These are phyloP conservation scores for Auriscalpium orientale DNA, from an alignment of 768 basidiomycete species.

Conservation along the genomic window DNA sequence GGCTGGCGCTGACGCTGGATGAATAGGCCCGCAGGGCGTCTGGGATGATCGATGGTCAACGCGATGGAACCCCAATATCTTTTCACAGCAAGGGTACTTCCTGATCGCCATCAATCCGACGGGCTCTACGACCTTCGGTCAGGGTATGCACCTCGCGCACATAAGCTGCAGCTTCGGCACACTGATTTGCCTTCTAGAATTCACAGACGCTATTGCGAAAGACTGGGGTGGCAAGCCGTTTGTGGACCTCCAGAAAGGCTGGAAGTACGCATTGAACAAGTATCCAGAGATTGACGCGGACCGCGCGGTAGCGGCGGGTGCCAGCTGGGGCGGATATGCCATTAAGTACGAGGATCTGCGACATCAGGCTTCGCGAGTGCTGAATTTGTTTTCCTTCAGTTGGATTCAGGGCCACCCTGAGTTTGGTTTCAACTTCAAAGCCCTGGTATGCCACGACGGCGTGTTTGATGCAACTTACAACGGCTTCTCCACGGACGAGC, in stretches of 20 bases:
- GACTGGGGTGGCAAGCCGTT: constrained; percentile 89
- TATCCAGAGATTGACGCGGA: constrained; percentile 59
- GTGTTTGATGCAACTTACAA: constrained; percentile 77
- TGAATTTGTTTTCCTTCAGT: constrained; percentile 30
- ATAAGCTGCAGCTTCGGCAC: background rate
- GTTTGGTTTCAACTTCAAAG: constrained; percentile 83
- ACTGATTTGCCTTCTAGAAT: constrained; percentile 34
- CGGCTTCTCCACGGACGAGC: constrained; percentile 86
- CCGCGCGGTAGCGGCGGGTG: constrained; percentile 69
- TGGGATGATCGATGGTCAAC: constrained; percentile 93
- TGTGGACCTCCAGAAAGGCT: constrained; percentile 66
- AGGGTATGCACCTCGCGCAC: constrained; percentile 37
- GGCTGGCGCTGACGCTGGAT: constrained; percentile 1
- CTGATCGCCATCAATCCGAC: constrained; percentile 87
- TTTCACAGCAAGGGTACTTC: constrained; percentile 85
- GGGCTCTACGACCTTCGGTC: constrained; percentile 89
- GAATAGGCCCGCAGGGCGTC: constrained; percentile 63
- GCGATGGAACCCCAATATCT: constrained; percentile 79
- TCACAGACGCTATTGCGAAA: constrained; percentile 72
- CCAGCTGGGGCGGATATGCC: constrained; percentile 82
- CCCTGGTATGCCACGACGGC: constrained; percentile 88
- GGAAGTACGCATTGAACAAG: constrained; percentile 57
- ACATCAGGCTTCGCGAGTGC: background rate
- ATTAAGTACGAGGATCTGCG: constrained; percentile 54
- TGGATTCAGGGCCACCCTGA: constrained; percentile 96